Percentiles rank a stretch among this genome's conserved stretches.
Evolutionary conservation across 2,329 filamentous ascomycete genomes (phyloP).

Genomic region (Scytalidium sp.): DNA sequence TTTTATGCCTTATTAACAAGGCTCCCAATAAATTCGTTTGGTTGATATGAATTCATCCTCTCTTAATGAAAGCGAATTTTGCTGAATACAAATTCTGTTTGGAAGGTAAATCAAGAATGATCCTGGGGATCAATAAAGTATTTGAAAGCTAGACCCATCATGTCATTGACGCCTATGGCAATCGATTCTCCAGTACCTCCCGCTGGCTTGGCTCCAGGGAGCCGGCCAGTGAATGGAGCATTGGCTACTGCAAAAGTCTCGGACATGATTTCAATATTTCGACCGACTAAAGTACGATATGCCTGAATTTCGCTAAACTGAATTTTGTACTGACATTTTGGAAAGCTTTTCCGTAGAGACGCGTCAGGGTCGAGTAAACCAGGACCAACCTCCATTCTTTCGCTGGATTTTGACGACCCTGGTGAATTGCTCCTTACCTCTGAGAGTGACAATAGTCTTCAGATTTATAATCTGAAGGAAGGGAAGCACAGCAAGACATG

Average conservation of each 20-base stretch:
- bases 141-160: conserved; percentile 7
- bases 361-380: conserved; percentile 36
- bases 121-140: background rate
- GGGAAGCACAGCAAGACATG: conserved; percentile 86
- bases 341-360: conserved; percentile 59
- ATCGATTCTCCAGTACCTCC: conserved; percentile 27
- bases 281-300: conserved; percentile 69
- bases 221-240: conserved; percentile 17
- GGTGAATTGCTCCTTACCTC: conserved; percentile 90
- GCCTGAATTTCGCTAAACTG: conserved; percentile 9
- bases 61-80: no score
- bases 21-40: no score
- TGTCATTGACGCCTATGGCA: conserved; percentile 28
- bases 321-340: background rate
- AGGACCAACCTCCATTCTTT: conserved; percentile 65
- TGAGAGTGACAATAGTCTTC: conserved; percentile 90
- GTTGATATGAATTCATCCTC: no score
- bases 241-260: conserved; percentile 60
- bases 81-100: no score
- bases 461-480: conserved; percentile 91
- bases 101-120: no score
- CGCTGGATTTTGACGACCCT: conserved; percentile 93
- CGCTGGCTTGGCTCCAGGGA: conserved; percentile 15
- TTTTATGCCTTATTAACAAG: no score
- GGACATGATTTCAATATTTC: conserved; percentile 74